Percentiles rank a stretch among this genome's conserved stretches.
These are phyloP conservation scores for Suillus hirtellus DNA, from an alignment of 768 basidiomycete species.

Conservation along the genomic window DNA sequence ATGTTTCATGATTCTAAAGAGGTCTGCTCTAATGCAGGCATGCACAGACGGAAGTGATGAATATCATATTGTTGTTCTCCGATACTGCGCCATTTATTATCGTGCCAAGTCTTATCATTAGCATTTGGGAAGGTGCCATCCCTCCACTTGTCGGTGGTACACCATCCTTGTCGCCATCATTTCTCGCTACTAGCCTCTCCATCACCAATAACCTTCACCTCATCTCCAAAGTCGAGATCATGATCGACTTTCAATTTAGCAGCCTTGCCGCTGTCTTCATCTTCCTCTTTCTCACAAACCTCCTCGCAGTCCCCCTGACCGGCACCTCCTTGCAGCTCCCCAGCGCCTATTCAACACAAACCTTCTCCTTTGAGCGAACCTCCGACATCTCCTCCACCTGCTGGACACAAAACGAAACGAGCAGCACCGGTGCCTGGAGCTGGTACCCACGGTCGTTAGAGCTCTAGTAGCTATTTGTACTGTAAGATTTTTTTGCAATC, in stretches of 20 bases:
- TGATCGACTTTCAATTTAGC: conserved; percentile 35
- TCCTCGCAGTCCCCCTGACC: too few species aligned
- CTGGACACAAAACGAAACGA: not conserved
- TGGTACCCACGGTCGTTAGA: not conserved
- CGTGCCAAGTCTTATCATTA: not conserved
- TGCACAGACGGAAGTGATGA: not conserved
- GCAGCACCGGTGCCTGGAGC: too few species aligned
- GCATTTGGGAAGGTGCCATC: not conserved
- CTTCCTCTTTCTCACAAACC: conserved; percentile 64
- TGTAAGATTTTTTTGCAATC: not conserved
- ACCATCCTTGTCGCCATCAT: conserved; percentile 30
- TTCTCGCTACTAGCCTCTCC: conserved; percentile 50
- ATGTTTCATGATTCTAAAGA: not conserved
- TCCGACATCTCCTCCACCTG: too few species aligned
- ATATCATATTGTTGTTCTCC: not conserved
- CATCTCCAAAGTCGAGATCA: conserved; percentile 57
- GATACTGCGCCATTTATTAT: not conserved
- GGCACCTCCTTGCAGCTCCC: too few species aligned
- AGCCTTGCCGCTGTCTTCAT: conserved; percentile 37
- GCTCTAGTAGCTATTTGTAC: not conserved
- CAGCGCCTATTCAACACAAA: too few species aligned
- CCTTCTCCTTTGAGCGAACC: too few species aligned
- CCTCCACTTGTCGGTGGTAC: conserved; percentile 12
- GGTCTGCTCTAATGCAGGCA: not conserved
- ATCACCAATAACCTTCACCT: conserved; percentile 57